These are phyloP conservation scores for Agastache rugosa DNA, from an alignment of 257 asterid species.

Conservation along the genomic window DNA sequence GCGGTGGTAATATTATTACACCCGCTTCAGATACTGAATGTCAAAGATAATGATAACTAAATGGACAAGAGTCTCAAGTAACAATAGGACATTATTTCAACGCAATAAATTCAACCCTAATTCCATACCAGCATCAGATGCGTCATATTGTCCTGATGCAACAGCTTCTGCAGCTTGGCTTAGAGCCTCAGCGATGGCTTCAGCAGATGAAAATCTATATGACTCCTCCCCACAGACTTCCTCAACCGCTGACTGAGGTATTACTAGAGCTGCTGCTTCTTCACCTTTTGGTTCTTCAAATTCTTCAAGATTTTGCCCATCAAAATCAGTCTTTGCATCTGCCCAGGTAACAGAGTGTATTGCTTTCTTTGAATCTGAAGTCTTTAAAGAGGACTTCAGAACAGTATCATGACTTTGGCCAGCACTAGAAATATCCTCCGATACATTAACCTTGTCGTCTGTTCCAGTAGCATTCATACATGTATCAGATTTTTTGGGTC, in stretches of 20 bases:
- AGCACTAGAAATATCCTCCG: conserved; percentile 46
- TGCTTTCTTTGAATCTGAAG: conserved; percentile 58
- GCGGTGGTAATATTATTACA: conserved; percentile 65
- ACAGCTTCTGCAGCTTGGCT: conserved; percentile 84
- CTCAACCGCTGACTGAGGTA: conserved; percentile 38
- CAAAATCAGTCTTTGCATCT: conserved; percentile 57
- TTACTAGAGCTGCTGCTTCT: conserved; percentile 36
- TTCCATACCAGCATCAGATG: conserved; percentile 73
- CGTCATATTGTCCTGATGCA: conserved; percentile 67
- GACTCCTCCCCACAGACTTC: conserved; percentile 48
- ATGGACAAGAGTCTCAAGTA: conserved; percentile 31
- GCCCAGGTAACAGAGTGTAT: conserved; percentile 82
- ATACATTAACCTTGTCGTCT: conserved; percentile 39
- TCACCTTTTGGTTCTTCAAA: conserved; percentile 42
- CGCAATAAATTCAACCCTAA: conserved; percentile 22
- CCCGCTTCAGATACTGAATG: conserved; percentile 81
- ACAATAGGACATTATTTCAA: conserved; percentile 15
- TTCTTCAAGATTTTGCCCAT: conserved; percentile 50
- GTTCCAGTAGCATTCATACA: conserved; percentile 24
- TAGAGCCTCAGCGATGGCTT: conserved; percentile 91
- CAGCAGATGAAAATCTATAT: conserved; percentile 70
- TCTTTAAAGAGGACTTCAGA: conserved; percentile 75
- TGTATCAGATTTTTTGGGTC: conserved; percentile 36
- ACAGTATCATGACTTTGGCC: conserved; percentile 33
- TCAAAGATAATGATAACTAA: conserved; percentile 37